Evolutionary conservation across 2,329 filamentous ascomycete genomes (phyloP).

Genomic region (Claviceps humidiphila): DNA sequence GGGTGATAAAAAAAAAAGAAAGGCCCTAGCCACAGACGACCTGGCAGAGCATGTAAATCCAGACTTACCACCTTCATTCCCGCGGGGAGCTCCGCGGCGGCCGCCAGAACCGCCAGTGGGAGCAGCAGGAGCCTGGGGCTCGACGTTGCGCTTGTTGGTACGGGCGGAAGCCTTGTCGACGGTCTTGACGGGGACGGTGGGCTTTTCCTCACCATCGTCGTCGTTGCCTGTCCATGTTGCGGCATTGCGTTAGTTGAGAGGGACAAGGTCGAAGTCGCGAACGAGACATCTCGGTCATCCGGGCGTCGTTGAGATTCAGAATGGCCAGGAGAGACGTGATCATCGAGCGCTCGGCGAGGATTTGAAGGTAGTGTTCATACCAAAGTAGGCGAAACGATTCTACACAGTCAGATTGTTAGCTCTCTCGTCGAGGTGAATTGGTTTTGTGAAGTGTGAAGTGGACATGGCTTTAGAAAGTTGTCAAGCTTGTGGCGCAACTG

Average conservation of each 20-base stretch:
- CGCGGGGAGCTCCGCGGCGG: constrained; percentile 47
- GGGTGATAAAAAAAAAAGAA: background rate
- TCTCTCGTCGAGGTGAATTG: background rate
- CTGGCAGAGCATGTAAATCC: background rate
- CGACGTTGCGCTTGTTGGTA: constrained; percentile 72
- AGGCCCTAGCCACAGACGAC: background rate
- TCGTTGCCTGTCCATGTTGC: constrained; percentile 37
- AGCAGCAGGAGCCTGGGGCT: constrained; percentile 55
- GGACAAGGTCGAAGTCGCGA: background rate
- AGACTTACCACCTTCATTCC: constrained; percentile 75
- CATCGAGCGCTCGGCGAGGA: constrained; percentile 9
- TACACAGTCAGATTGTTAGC: constrained; percentile 22
- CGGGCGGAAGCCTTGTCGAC: constrained; percentile 71
- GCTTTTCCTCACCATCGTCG: constrained; percentile 51
- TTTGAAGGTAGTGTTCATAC: constrained; percentile 41
- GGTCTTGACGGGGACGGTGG: constrained; percentile 73
- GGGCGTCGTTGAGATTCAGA: no score
- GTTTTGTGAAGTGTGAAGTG: background rate
- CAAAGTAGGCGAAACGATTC: constrained; percentile 98
- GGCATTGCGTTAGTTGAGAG: constrained; percentile 6
- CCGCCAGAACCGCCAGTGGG: constrained; percentile 35
- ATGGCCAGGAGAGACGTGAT: background rate
- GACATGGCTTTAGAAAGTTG: background rate
- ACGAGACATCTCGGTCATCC: background rate
- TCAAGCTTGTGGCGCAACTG: background rate